Conservation (phyloP, 2,329 filamentous ascomycete genomes). For the Talaromyces albobiverticillius region DNA sequence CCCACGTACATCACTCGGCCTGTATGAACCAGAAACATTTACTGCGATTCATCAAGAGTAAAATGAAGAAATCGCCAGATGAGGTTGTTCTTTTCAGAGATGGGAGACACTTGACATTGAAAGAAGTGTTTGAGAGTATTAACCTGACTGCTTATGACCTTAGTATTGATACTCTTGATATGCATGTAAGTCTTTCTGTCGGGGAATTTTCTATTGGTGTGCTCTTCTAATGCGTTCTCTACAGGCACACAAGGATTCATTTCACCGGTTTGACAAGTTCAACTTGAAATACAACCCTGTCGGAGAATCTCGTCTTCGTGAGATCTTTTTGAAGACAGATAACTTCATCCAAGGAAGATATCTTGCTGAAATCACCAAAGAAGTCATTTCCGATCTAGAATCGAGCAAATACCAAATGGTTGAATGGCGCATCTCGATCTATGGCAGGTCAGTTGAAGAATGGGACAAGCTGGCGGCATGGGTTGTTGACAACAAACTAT, state of each 20-base stretch:
- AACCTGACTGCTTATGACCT: slow-evolving; percentile 96
- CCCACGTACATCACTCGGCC: slow-evolving; percentile 96
- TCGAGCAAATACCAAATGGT: slow-evolving; percentile 99
- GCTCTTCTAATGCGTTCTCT: neutral
- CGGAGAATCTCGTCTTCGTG: slow-evolving; percentile 88
- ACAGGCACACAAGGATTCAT: slow-evolving; percentile 91
- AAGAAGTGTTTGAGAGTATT: slow-evolving; percentile 95
- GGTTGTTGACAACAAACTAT: slow-evolving; percentile 97
- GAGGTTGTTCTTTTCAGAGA: slow-evolving; percentile 92
- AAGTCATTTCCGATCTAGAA: slow-evolving; percentile 94
- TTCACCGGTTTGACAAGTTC: slow-evolving; percentile 99
- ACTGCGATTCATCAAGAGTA: slow-evolving; percentile 97
- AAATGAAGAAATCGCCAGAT: slow-evolving; percentile 97
- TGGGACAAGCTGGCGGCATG: slow-evolving; percentile 98
- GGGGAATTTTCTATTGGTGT: neutral
- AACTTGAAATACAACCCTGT: slow-evolving; percentile 98
- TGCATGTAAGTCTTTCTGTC: slow-evolving; percentile 68
- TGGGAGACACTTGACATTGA: slow-evolving; percentile 84
- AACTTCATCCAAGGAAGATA: slow-evolving; percentile 97
- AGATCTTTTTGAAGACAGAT: slow-evolving; percentile 99
- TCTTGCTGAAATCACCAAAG: slow-evolving; percentile 94
- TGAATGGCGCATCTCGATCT: slow-evolving; percentile 98
- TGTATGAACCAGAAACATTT: slow-evolving; percentile 99
- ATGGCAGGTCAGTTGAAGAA: slow-evolving; percentile 85
- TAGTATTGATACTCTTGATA: slow-evolving; percentile 96